phyloP scores from a whole-genome alignment of 257 asterid genomes.

The Solanum lycopersicoides region DNA sequence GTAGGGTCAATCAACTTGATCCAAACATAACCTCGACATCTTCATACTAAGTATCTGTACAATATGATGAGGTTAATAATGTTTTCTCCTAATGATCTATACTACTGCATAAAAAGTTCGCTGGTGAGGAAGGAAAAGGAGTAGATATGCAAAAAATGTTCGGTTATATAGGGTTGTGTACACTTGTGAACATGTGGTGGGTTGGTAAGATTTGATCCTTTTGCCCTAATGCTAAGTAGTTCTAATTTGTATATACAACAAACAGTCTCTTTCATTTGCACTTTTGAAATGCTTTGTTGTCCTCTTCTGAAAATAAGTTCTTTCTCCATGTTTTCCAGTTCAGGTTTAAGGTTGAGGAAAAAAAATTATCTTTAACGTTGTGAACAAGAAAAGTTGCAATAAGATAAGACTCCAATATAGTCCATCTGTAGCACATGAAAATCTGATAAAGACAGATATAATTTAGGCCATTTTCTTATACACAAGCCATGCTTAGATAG shows the following conservation, averaged over 20 bases:
- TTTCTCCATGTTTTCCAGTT: too few species aligned
- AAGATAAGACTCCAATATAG: too few species aligned
- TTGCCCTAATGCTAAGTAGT: background rate
- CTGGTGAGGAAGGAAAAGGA: slow-evolving; percentile 85
- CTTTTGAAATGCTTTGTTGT: background rate
- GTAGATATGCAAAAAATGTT: slow-evolving; percentile 85
- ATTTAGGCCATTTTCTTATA: too few species aligned
- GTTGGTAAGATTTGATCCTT: slow-evolving; percentile 48
- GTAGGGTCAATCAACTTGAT: too few species aligned
- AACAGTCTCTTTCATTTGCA: background rate
- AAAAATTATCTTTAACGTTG: too few species aligned
- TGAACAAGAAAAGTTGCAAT: too few species aligned
- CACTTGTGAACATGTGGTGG: slow-evolving; percentile 96
- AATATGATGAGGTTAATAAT: background rate
- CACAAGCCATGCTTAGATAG: too few species aligned
- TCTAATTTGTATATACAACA: background rate
- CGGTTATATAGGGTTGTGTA: slow-evolving; percentile 81
- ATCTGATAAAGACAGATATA: too few species aligned
- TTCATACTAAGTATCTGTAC: background rate
- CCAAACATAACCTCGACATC: background rate
- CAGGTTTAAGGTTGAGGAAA: too few species aligned
- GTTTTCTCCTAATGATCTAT: slow-evolving; percentile 7
- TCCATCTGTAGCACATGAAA: too few species aligned
- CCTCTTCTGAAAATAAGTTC: too few species aligned
- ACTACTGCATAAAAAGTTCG: slow-evolving; percentile 96